Base-by-base conservation (phyloP, 78 protist species). In the slime mould (Dictyostelium discoideum) region DNA sequence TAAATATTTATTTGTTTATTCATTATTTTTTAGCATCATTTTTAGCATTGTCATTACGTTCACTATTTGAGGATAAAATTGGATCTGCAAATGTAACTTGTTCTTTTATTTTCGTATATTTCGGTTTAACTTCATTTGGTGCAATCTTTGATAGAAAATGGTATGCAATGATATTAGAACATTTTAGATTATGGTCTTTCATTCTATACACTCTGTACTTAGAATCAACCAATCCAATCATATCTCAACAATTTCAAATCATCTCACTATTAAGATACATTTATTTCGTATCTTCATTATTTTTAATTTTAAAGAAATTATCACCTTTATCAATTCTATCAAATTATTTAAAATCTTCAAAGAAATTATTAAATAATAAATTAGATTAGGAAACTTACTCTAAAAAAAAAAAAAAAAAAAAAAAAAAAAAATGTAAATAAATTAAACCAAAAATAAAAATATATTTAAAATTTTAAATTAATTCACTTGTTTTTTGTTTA, bases 131-230 rank as follows among this genome's bases (percentile, higher is more conserved):
- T 11, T 42, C 85, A 26, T 83, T 92, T 72, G 92, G 89, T 63
- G n/a, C 96, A 3, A 86, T 92, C 1, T 83, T 65, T 46, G 88
- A 83, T 84, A 79, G 84, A 63, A 92, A 92, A 46, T 20, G 54
- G 13, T 92, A 79, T 78, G 83, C 86, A 16, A 3, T 44, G 6
- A 0, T 46, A 32, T 42, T 79, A 18, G 96, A 92, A 79, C 20
- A 26, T 6, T 20, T 40, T 20, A 85, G 96, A 48, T 4, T 83
- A 18, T 22, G 85, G 39, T 24, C 40, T 3, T 92, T 85, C 13
- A 60, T 92, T 9, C 1, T 37, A 2, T 81, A 24, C 11, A 92
- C 96, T 13, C 48, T 24, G 0, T 20, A 83, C 0, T 29, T 83
- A 0, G 87, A 84, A 22, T 22, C 63, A n/a, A 39, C 2, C 0